These are phyloP conservation scores for Hibiscus mutabilis DNA, from an alignment of 345 rosid genomes.

Conservation along the genomic window DNA sequence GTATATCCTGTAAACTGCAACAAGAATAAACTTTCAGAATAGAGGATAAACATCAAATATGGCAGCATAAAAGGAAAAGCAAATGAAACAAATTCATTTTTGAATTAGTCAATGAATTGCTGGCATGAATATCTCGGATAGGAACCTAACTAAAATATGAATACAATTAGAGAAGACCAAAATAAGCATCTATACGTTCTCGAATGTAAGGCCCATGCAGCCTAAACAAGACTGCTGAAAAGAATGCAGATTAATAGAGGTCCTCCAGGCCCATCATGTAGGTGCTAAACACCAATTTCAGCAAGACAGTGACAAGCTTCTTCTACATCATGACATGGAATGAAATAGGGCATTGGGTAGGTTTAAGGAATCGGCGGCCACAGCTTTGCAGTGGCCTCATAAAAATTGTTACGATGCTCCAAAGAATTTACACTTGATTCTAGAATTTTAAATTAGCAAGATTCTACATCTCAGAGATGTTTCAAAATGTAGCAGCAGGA, in stretches of 20 bases:
- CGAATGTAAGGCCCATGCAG: not conserved
- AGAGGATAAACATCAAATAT: not conserved
- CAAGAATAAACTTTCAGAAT: slow-evolving; percentile 1
- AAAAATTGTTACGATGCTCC: not conserved
- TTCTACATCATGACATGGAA: not conserved
- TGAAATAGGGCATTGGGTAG: not conserved
- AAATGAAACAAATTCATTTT: not conserved
- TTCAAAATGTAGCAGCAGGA: not conserved
- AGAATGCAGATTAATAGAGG: not conserved
- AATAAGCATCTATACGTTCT: not conserved
- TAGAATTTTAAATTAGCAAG: not conserved
- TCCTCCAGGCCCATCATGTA: not conserved
- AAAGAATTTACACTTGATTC: not conserved
- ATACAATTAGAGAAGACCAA: too few species aligned
- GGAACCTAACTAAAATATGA: not conserved
- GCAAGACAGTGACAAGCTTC: not conserved
- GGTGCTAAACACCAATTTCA: not conserved
- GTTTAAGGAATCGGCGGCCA: not conserved
- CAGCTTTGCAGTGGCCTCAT: not conserved
- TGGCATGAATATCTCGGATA: not conserved
- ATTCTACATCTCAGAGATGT: not conserved
- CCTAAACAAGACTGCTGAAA: not conserved
- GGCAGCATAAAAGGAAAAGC: not conserved
- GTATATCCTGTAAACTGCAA: slow-evolving; percentile 83
- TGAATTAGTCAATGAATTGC: not conserved